A percentile compares a stretch with the other conserved stretches of the same genome.
These are phyloP conservation scores for Candida yuanshanica DNA, from an alignment of 805 yeast species.

Conservation along the genomic window DNA sequence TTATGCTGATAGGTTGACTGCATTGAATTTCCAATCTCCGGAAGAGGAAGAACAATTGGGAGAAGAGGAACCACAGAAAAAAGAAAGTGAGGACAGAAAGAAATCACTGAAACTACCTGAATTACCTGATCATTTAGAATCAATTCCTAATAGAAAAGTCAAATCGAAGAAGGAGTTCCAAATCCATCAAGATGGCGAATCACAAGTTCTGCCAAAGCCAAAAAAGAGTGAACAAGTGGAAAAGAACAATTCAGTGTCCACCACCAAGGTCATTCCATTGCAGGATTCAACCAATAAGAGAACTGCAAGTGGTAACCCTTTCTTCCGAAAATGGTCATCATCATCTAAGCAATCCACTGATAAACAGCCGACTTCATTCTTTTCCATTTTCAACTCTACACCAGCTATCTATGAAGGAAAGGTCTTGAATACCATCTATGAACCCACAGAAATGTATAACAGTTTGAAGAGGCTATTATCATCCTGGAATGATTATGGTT, in stretches of 20 bases:
- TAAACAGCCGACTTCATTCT: slow-evolving; percentile 21
- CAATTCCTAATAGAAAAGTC: slow-evolving; percentile 6
- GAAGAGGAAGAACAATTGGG: slow-evolving; percentile 2
- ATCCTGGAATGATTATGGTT: slow-evolving; percentile 69
- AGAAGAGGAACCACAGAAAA: slow-evolving; percentile 6
- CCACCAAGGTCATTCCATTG: slow-evolving; percentile 13
- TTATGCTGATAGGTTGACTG: slow-evolving; percentile 34
- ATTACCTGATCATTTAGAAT: slow-evolving; percentile 18
- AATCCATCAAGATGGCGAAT: slow-evolving; percentile 15
- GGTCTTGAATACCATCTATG: slow-evolving; percentile 27
- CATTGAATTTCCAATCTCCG: slow-evolving; percentile 7
- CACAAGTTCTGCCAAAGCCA: slow-evolving; percentile 9
- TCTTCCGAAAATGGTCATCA: slow-evolving; percentile 24
- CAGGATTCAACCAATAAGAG: slow-evolving; percentile 22
- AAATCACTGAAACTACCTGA: slow-evolving; percentile 19
- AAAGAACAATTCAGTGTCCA: slow-evolving; percentile 11
- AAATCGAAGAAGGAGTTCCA: slow-evolving; percentile 26
- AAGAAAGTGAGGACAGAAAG: slow-evolving; percentile 4
- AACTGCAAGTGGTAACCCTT: slow-evolving; percentile 17
- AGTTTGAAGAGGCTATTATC: slow-evolving; percentile 57
- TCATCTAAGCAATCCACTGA: slow-evolving; percentile 20
- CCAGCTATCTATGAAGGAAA: slow-evolving; percentile 14
- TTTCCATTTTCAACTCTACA: slow-evolving; percentile 27
- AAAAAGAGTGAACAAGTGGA: slow-evolving; percentile 9
- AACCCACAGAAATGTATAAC: slow-evolving; percentile 50